A percentile compares a stretch with the other conserved stretches of the same genome.
Conservation (phyloP, 1,139 yeast genomes). For the Ogataea hybrid region DNA sequence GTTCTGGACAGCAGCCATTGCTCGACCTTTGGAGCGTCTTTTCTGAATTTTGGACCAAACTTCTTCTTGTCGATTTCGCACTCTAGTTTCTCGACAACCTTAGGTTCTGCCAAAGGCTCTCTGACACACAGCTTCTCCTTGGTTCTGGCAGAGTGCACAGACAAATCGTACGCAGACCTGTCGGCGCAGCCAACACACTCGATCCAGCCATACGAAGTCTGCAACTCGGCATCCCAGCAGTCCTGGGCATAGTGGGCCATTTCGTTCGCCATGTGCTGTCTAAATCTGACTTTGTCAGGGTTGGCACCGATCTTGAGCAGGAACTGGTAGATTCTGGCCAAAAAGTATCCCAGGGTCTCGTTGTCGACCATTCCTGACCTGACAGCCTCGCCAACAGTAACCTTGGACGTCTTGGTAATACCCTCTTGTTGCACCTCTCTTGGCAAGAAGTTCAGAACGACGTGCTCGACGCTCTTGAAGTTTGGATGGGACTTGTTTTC, state of each 20-base stretch:
- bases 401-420: constrained; percentile 59
- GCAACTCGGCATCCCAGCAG: constrained; percentile 99
- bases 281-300: constrained; percentile 78
- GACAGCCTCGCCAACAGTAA: constrained; percentile 90
- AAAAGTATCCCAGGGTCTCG: constrained; percentile 94
- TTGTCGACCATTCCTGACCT: constrained; percentile 85
- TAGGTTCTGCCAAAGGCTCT: constrained; percentile 81
- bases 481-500: constrained; percentile 76
- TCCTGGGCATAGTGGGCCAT: constrained; percentile 99
- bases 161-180: constrained; percentile 95
- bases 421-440: constrained; percentile 87
- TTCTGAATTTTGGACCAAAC: constrained; percentile 97
- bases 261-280: constrained; percentile 98
- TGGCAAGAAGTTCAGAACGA: constrained; percentile 76
- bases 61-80: constrained; percentile 88
- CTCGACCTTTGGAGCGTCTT: constrained; percentile 92
- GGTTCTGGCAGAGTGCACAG: constrained; percentile 93
- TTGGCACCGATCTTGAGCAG: constrained; percentile 90
- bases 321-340: constrained; percentile 88
- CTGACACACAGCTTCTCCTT: constrained; percentile 94
- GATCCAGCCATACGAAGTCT: constrained; percentile 97
- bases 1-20: constrained; percentile 72
- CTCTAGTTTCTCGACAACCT: constrained; percentile 78
- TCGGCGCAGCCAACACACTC: constrained; percentile 99
- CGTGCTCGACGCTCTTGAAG: constrained; percentile 72